Base-by-base conservation (phyloP, 306 rosid genomes). In the Lupinus albus region DNA sequence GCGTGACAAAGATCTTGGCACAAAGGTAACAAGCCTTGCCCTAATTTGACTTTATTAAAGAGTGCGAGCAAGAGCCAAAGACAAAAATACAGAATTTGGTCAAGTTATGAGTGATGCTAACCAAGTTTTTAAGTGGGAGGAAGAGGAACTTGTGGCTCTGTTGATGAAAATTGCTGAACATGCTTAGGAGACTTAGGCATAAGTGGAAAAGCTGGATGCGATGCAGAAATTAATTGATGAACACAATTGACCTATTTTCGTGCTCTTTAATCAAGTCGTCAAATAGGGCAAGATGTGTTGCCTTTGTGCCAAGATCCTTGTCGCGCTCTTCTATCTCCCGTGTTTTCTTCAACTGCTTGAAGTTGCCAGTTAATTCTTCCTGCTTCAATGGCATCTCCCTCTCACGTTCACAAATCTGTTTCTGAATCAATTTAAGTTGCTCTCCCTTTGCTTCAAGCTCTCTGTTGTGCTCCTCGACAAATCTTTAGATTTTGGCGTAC, bases 331-430 rank as follows among this genome's bases (percentile, higher is more conserved):
- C 33, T 0, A 67, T 67, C 4, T 15, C 56, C 25, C 61, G 67
- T 41, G 35, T 33, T 15, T 51, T 64, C 32, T n/a, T 35, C 39
- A 46, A 54, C 30, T 39, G 18, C 12, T 0, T 36, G 32, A 11
- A 44, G 67, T 1, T 66, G 51, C 77, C 73, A 25, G 5, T 49
- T 58, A 12, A 66, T 5, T 72, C 75, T 6, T 72, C 75, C 32
- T 72, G 60, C 61, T 49, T 71, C 8, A 39, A 7, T 28, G n/a
- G 10, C 12, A 70, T 8, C 8, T 9, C 11, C 50, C 42, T 62
- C 32, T 77, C 77, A 41, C 79, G 48, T 15, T 84, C 83, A 4
- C 8, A 1, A 30, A 75, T 59, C 58, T 16, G 58, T 6, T 48
- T 59, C 46, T 79, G 71, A 4, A 56, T 17, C 11, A 64, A 44